A percentile compares a stretch with the other conserved stretches of the same genome.
These are phyloP conservation scores for Trypethelium eluteriae DNA, from an alignment of 495 filamentous ascomycete genomes.

Conservation along the genomic window DNA sequence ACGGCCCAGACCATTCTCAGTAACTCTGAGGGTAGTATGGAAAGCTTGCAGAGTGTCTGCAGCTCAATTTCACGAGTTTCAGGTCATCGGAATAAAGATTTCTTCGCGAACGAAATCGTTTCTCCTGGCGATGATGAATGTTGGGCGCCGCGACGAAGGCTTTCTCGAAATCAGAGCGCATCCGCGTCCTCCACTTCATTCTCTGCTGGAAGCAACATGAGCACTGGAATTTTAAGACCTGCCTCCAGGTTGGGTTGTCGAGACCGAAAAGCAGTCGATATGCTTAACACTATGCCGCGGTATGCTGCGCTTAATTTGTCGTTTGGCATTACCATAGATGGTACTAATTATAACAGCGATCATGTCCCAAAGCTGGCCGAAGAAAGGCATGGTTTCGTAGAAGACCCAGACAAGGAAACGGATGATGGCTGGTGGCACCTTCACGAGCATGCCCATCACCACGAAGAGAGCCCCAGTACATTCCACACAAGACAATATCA, in stretches of 20 bases:
- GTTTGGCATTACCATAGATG: neutral
- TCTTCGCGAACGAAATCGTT: neutral
- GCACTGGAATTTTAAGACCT: too few species aligned
- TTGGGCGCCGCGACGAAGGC: neutral
- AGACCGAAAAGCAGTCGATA: too few species aligned
- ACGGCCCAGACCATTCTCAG: neutral
- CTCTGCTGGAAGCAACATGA: too few species aligned
- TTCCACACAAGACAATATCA: neutral
- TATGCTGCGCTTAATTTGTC: neutral
- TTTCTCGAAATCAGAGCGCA: neutral
- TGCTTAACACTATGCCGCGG: neutral
- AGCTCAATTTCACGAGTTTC: neutral
- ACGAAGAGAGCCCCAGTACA: neutral
- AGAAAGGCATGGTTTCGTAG: neutral
- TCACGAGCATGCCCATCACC: neutral
- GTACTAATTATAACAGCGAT: neutral
- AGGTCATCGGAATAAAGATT: neutral
- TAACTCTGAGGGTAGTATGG: neutral
- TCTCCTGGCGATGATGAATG: neutral
- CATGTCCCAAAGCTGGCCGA: neutral
- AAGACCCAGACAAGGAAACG: neutral
- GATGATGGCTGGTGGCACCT: neutral
- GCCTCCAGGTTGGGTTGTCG: too few species aligned
- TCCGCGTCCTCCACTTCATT: neutral
- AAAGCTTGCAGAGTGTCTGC: neutral